phyloP scores from a whole-genome alignment of 2,329 filamentous ascomycete species.

The Periconia sp. region DNA sequence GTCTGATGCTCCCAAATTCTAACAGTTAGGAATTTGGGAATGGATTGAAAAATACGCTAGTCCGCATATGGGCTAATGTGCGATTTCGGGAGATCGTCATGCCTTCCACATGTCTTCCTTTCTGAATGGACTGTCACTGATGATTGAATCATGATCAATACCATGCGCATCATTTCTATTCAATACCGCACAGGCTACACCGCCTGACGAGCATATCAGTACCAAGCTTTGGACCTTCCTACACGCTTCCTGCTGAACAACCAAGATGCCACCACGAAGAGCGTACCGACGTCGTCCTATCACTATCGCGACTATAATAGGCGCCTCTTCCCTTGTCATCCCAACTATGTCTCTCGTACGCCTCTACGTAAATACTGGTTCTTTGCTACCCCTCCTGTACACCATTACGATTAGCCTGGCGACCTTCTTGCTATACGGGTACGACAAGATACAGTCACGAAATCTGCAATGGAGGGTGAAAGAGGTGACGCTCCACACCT shows the following conservation, averaged over 20 bases:
- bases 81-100: no score
- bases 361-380: constrained; percentile 24
- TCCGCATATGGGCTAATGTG: no score
- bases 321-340: constrained; percentile 55
- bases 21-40: no score
- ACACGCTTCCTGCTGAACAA: neutral
- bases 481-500: constrained; percentile 36
- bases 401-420: constrained; percentile 23
- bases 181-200: no score
- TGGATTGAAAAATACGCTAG: no score
- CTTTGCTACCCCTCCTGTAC: constrained; percentile 23
- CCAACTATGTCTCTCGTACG: constrained; percentile 59
- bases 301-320: constrained; percentile 30
- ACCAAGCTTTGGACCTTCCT: no score
- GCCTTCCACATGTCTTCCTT: no score
- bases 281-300: constrained; percentile 30
- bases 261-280: constrained; percentile 1
- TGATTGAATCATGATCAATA: no score
- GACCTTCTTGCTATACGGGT: constrained; percentile 41
- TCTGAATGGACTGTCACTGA: no score
- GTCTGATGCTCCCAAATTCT: no score
- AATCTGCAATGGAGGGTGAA: constrained; percentile 40
- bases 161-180: no score
- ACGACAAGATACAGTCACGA: constrained; percentile 43
- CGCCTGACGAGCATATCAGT: no score